Evolutionary conservation across 108 stramenopile genomes (phyloP), one percentile per base, ranked within the genome.

Genomic region (Parmales sp.): DNA sequence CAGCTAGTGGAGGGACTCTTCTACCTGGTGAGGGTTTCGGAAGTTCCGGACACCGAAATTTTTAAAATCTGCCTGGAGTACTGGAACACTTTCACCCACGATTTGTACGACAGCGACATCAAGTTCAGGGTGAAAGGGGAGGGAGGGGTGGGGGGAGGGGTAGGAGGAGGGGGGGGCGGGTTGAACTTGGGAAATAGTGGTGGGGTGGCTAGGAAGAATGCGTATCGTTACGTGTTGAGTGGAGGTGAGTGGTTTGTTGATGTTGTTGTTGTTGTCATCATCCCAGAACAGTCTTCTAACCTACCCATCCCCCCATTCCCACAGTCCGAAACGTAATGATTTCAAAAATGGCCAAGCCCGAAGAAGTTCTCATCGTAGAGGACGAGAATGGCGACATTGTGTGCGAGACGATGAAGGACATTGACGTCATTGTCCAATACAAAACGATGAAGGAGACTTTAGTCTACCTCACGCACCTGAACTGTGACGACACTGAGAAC

Each of bases 261-360:
- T n/a, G n/a, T n/a, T n/a, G n/a, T n/a, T n/a, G n/a, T n/a, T n/a
- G n/a, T n/a, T n/a, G n/a, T n/a, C n/a, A n/a, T n/a, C n/a, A n/a
- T n/a, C n/a, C n/a, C n/a, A n/a, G n/a, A n/a, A n/a, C n/a, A n/a
- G n/a, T n/a, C n/a, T n/a, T n/a, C n/a, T n/a, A n/a, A n/a, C n/a
- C n/a, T n/a, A n/a, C n/a, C n/a, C n/a, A n/a, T n/a, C n/a, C n/a
- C n/a, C n/a, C n/a, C n/a, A n/a, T n/a, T n/a, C n/a, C n/a, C n/a
- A n/a, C n/a, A n/a, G n/a, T n/a, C n/a, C 90, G 96, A 39, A 83
- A 86, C 29, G 95, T 99, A 22, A 90, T 97, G 85, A 97, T 98
- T 76, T 83, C 88, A 25, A 91, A 87, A 71, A 99, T 99, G 99
- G 95, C 95, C 68, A 98, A 98, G 73, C 99, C 99, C n/a, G 97